Conservation (phyloP, 164 flowering plant species). For the Magnolia officinalis region DNA sequence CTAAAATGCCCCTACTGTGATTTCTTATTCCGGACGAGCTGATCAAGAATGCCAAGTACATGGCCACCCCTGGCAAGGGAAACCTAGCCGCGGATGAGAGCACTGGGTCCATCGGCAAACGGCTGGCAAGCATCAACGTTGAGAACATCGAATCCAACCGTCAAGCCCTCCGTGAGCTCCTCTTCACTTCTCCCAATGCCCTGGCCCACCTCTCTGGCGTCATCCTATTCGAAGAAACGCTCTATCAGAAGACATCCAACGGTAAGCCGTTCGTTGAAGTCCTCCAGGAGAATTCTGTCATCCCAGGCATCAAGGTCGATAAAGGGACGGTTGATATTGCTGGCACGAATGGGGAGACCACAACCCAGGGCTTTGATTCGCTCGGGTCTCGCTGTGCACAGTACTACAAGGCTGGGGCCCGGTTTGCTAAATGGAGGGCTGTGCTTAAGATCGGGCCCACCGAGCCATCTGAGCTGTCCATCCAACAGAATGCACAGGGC, state of each 20-base stretch:
- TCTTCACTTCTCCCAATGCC: conserved; percentile 65
- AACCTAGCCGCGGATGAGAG: conserved; percentile 84
- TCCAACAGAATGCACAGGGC: conserved; percentile 79
- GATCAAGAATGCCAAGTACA: conserved; percentile 82
- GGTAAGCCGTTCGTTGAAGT: conserved; percentile 72
- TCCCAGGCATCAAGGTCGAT: conserved; percentile 87
- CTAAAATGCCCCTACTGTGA: not conserved
- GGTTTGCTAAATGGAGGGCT: conserved; percentile 87
- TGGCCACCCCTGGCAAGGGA: conserved; percentile 80
- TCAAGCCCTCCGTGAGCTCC: conserved; percentile 75
- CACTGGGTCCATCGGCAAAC: conserved; percentile 83
- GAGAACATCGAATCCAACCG: conserved; percentile 81
- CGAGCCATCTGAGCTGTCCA: conserved; percentile 65
- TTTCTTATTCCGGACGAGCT: conserved; percentile 51
- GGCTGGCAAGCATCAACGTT: conserved; percentile 70
- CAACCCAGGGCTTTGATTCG: conserved; percentile 72
- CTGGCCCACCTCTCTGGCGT: conserved; percentile 71
- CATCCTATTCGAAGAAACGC: conserved; percentile 80
- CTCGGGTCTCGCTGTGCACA: conserved; percentile 60
- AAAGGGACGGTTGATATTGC: conserved; percentile 75
- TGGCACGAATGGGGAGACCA: conserved; percentile 80
- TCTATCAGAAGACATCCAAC: conserved; percentile 63
- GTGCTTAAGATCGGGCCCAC: conserved; percentile 73
- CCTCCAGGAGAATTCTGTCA: conserved; percentile 55
- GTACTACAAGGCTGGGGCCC: conserved; percentile 82